Evolutionary conservation across 2,329 filamentous ascomycete species (phyloP).

Genomic region (Bipolaris oryzae): DNA sequence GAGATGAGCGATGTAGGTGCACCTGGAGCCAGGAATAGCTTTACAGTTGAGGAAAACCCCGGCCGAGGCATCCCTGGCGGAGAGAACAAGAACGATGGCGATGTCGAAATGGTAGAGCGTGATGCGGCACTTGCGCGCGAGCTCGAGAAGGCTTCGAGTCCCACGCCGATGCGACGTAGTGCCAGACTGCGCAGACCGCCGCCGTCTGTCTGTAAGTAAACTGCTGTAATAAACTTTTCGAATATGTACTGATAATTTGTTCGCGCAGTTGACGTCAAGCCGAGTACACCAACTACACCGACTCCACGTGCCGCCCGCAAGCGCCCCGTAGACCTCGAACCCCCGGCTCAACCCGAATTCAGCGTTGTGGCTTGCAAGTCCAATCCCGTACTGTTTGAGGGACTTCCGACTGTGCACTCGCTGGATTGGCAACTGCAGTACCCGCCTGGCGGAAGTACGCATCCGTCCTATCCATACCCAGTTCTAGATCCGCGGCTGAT

Average conservation of each 20-base stretch:
- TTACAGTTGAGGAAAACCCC: too few species aligned
- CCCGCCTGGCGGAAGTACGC: constrained; percentile 25
- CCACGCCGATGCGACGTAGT: constrained; percentile 8
- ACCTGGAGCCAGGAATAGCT: neutral
- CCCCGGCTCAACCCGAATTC: neutral
- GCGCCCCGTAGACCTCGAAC: rapidly evolving
- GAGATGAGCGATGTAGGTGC: neutral
- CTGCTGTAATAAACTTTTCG: rapidly evolving
- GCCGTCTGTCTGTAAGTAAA: neutral
- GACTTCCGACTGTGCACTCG: constrained; percentile 10
- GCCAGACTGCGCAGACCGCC: constrained; percentile 1
- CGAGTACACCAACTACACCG: neutral
- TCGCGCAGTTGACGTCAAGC: neutral
- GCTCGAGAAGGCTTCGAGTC: neutral
- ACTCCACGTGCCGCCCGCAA: neutral
- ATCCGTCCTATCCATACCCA: constrained; percentile 27
- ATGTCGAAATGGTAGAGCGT: neutral
- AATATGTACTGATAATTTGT: neutral
- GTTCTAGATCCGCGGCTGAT: constrained; percentile 18
- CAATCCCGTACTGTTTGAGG: neutral
- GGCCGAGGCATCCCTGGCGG: neutral
- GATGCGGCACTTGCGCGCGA: constrained; percentile 6
- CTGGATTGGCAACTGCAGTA: constrained; percentile 24
- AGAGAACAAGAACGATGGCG: neutral
- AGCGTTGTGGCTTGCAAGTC: constrained; percentile 8